These are phyloP conservation scores for Cordyceps cicadae DNA, from an alignment of 2,329 filamentous ascomycete genomes.

Conservation along the genomic window DNA sequence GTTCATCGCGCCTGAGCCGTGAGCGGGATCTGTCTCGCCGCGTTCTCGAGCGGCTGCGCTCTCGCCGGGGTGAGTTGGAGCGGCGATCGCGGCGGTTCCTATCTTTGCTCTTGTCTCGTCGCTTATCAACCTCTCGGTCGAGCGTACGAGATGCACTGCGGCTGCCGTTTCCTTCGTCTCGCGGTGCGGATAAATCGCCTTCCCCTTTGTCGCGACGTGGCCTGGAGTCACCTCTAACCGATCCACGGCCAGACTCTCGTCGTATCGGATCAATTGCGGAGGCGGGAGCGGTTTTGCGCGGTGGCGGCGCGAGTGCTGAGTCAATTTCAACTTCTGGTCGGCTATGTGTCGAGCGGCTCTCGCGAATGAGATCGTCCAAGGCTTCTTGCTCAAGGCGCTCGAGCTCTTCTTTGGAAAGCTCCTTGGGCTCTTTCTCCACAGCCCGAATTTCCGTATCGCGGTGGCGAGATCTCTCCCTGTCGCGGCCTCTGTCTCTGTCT, in stretches of 20 bases:
- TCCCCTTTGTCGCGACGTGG: constrained; percentile 22
- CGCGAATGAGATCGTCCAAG: constrained; percentile 49
- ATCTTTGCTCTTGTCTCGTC: constrained; percentile 20
- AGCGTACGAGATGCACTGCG: constrained; percentile 33
- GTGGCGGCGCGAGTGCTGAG: constrained; percentile 46
- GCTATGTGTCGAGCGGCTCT: constrained; percentile 43
- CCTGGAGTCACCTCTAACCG: constrained; percentile 29
- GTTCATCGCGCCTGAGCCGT: constrained; percentile 26
- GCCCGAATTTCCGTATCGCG: constrained; percentile 24
- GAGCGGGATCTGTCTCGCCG: constrained; percentile 34
- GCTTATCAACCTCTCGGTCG: constrained; percentile 30
- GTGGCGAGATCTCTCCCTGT: constrained; percentile 24
- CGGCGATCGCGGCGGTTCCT: constrained; percentile 28
- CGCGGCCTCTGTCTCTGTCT: constrained; percentile 26
- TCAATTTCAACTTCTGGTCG: constrained; percentile 50
- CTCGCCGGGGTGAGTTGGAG: constrained; percentile 31
- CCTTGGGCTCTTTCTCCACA: constrained; percentile 34
- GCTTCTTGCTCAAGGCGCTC: constrained; percentile 51
- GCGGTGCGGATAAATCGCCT: constrained; percentile 17
- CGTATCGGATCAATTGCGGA: constrained; percentile 52
- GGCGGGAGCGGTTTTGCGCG: constrained; percentile 41
- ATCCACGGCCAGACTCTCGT: constrained; percentile 35
- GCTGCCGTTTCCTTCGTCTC: constrained; percentile 25
- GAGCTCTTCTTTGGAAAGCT: constrained; percentile 50
- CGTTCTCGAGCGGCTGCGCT: constrained; percentile 28